Percentiles rank a stretch among this genome's conserved stretches.
Conservation (phyloP, 495 filamentous ascomycete genomes). For the Lasiosphaeria hispida region DNA sequence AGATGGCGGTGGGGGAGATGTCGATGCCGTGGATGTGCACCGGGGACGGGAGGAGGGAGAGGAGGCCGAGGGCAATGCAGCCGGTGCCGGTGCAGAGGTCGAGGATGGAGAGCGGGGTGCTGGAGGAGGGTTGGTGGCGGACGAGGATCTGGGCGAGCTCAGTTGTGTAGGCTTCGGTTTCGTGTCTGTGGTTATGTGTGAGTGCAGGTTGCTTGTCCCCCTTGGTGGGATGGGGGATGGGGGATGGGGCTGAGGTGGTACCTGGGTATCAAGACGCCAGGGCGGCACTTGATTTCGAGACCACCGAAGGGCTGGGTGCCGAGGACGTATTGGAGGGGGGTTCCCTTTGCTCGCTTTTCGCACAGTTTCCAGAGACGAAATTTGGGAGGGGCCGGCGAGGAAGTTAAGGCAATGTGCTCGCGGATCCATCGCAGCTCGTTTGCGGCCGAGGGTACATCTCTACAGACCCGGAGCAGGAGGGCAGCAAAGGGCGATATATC, state of each 20-base stretch:
- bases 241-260: constrained; percentile 23
- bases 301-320: constrained; percentile 86
- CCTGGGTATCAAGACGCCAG: constrained; percentile 83
- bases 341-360: constrained; percentile 56
- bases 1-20: constrained; percentile 58
- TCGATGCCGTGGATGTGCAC: constrained; percentile 52
- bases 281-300: constrained; percentile 71
- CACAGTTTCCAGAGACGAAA: constrained; percentile 51
- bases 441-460: constrained; percentile 61
- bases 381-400: constrained; percentile 13
- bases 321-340: constrained; percentile 86
- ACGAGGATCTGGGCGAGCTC: constrained; percentile 53
- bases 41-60: constrained; percentile 48
- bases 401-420: constrained; percentile 45
- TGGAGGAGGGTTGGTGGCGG: constrained; percentile 6
- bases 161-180: constrained; percentile 69
- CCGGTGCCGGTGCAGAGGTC: constrained; percentile 91
- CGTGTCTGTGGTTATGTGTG: constrained; percentile 34
- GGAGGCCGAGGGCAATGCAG: constrained; percentile 78
- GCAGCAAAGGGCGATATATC: constrained; percentile 58
- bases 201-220: no score
- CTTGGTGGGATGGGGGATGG: neutral
- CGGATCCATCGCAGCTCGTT: constrained; percentile 87
- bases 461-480: constrained; percentile 65
- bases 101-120: constrained; percentile 52